Conservation (phyloP, 2,329 filamentous ascomycete species). For the Mariannaea sp. region DNA sequence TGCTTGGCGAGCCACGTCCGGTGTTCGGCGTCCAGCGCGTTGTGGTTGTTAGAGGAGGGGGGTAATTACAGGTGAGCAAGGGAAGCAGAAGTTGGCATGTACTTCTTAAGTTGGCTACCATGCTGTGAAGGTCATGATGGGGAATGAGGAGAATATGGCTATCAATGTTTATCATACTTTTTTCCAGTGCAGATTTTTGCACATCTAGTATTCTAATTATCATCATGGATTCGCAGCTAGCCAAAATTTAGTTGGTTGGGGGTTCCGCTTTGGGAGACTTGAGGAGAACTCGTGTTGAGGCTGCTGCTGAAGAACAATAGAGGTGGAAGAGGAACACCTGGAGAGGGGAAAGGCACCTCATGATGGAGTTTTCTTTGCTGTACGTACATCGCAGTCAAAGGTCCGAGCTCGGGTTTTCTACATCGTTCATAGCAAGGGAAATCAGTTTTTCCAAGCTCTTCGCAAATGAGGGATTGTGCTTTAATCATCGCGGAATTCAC, state of each 20-base stretch:
- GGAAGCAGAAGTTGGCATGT: too few relatives aligned
- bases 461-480: too few relatives aligned
- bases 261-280: conserved; percentile 6
- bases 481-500: not conserved
- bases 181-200: not conserved
- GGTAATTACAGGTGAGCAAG: not conserved
- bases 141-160: too few relatives aligned
- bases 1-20: conserved; percentile 9
- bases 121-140: too few relatives aligned
- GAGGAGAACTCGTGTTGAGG: not conserved
- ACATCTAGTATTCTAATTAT: not conserved
- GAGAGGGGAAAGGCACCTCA: not conserved
- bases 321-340: not conserved
- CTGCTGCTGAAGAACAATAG: not conserved
- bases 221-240: conserved; percentile 7
- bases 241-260: not conserved
- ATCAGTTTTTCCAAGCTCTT: not conserved
- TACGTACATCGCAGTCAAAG: not conserved
- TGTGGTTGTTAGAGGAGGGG: conserved; percentile 2
- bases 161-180: not conserved
- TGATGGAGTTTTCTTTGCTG: not conserved
- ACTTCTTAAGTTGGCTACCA: too few relatives aligned
- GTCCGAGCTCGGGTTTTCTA: too few relatives aligned
- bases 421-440: not conserved
- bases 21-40: conserved; percentile 1